A percentile compares a stretch with the other conserved stretches of the same genome.
Evolutionary conservation across 2,329 filamentous ascomycete species (phyloP).

Genomic region (Polychaeton citri): DNA sequence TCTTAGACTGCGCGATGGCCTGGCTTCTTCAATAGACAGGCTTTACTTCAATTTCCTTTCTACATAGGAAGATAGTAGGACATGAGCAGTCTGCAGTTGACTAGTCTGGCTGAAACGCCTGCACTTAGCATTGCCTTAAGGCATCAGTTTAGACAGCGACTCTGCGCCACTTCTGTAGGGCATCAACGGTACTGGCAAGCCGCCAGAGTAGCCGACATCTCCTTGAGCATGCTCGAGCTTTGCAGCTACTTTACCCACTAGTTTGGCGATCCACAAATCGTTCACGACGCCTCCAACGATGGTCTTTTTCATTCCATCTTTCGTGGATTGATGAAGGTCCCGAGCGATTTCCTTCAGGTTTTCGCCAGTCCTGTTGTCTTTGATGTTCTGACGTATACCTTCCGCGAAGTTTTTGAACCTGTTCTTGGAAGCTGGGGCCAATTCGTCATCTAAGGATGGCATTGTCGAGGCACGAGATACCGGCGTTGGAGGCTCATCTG

Average conservation of each 20-base stretch:
- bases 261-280: slow-evolving; percentile 41
- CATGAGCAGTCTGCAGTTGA: no score
- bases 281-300: slow-evolving; percentile 35
- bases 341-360: background rate
- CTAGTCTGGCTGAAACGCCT: no score
- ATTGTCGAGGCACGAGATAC: background rate
- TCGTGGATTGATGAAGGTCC: slow-evolving; percentile 20
- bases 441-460: background rate
- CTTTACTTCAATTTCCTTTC: no score
- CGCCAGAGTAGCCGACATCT: slow-evolving; percentile 37
- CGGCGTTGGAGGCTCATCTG: slow-evolving; percentile 1
- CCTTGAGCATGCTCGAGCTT: slow-evolving; percentile 37
- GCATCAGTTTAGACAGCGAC: no score
- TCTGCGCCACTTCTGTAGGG: no score
- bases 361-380: slow-evolving; percentile 4
- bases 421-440: slow-evolving; percentile 4
- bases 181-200: slow-evolving; percentile 31
- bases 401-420: slow-evolving; percentile 16
- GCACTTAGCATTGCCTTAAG: no score
- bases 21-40: no score
- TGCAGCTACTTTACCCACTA: slow-evolving; percentile 38
- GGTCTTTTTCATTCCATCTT: slow-evolving; percentile 35
- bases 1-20: no score
- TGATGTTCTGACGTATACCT: slow-evolving; percentile 15
- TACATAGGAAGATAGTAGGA: no score